phyloP scores from a whole-genome alignment of 202 grass and related monocot genomes.

The Digitaria exilis region DNA sequence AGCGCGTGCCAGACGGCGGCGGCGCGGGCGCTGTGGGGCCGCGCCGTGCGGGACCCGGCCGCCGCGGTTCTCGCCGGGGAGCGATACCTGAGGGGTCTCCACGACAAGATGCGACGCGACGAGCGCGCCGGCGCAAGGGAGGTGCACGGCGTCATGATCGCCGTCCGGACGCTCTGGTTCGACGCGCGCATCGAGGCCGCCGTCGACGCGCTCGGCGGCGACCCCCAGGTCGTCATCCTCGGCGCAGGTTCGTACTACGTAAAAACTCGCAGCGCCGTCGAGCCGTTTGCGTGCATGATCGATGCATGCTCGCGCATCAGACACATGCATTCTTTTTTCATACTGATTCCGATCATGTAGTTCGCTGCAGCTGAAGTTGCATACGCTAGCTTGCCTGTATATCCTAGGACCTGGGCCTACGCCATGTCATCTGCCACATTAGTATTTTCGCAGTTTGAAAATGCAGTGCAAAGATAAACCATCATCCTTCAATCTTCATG shows the following conservation, averaged over 20 bases:
- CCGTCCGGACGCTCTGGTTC: conserved; percentile 92
- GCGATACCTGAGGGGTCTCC: conserved; percentile 54
- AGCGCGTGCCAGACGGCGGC: conserved; percentile 97
- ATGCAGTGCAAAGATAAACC: not conserved
- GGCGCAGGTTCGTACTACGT: conserved; percentile 73
- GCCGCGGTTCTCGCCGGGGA: conserved; percentile 80
- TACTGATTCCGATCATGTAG: not conserved
- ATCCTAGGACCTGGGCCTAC: no score
- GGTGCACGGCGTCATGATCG: conserved; percentile 87
- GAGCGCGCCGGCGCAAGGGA: conserved; percentile 61
- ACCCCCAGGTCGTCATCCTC: conserved; percentile 82
- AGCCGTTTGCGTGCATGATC: not conserved
- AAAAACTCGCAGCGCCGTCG: not conserved
- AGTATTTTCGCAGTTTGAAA: not conserved
- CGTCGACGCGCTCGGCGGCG: conserved; percentile 49
- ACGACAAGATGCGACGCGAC: conserved; percentile 80
- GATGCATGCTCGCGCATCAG: not conserved
- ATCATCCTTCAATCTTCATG: no score
- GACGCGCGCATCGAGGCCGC: conserved; percentile 74
- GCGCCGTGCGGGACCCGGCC: conserved; percentile 70
- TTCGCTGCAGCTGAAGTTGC: not conserved
- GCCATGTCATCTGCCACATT: not conserved
- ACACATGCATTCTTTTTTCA: not conserved
- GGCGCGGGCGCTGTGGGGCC: conserved; percentile 72
- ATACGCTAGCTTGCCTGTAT: not conserved